Evolutionary conservation across 192 early-diverging fungal species (phyloP).

Genomic region (Podila clonocystis): DNA sequence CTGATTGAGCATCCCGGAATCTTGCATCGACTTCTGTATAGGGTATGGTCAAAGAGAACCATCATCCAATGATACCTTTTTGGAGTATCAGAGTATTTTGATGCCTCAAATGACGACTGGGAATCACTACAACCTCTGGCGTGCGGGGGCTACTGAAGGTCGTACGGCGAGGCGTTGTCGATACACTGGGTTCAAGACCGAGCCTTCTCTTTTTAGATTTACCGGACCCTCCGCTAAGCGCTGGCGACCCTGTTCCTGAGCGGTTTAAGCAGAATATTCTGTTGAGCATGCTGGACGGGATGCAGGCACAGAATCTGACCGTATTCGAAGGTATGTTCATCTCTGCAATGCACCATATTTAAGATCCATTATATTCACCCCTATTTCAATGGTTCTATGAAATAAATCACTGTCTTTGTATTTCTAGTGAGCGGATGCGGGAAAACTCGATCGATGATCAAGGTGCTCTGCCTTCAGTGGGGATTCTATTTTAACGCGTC

Average conservation of each 20-base stretch:
- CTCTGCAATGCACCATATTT: background rate
- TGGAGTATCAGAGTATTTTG: no score
- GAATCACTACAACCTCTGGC: constrained; percentile 4
- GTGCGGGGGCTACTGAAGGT: constrained; percentile 18
- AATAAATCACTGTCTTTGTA: background rate
- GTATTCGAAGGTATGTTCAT: constrained; percentile 15
- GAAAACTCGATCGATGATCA: no score
- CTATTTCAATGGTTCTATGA: background rate
- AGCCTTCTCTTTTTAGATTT: constrained; percentile 33
- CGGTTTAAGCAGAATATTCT: constrained; percentile 22
- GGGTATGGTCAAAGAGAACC: constrained; percentile 4
- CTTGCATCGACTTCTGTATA: background rate
- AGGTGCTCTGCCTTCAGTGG: no score
- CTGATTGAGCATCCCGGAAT: background rate
- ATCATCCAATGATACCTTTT: background rate
- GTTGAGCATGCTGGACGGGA: constrained; percentile 9
- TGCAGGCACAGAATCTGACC: constrained; percentile 11
- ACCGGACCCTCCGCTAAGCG: constrained; percentile 5
- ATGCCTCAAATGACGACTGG: no score
- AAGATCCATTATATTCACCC: background rate
- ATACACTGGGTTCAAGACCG: constrained; percentile 12
- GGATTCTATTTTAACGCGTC: no score
- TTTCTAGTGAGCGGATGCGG: no score
- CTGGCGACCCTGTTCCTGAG: constrained; percentile 2
- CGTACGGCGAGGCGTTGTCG: constrained; percentile 4